phyloP scores from a whole-genome alignment of 2,329 filamentous ascomycete species.

The Fusarium begoniae region DNA sequence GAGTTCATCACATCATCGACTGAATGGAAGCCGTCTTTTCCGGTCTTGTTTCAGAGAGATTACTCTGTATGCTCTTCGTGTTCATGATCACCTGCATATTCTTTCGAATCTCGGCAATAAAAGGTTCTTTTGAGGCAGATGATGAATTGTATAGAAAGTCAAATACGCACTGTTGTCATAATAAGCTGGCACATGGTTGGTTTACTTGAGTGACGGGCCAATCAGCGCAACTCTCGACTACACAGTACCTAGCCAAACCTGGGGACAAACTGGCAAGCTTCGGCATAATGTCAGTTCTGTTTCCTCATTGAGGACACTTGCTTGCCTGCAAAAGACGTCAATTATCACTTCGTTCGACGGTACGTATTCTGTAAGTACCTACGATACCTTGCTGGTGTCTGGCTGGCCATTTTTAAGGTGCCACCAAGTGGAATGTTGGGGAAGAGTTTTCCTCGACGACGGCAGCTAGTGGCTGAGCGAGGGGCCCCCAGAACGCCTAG shows the following conservation, averaged over 20 bases:
- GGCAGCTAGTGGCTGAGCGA: slow-evolving; percentile 40
- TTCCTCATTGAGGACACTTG: slow-evolving; percentile 20
- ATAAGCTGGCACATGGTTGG: slow-evolving; percentile 26
- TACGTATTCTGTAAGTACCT: slow-evolving; percentile 24
- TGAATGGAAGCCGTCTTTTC: slow-evolving; percentile 21
- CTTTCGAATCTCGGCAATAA: neutral
- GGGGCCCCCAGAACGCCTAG: slow-evolving; percentile 35
- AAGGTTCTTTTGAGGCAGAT: neutral
- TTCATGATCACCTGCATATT: neutral
- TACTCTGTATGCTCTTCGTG: neutral
- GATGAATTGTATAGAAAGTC: neutral
- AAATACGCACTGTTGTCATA: slow-evolving; percentile 33
- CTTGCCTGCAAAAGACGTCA: neutral
- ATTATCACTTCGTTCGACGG: neutral
- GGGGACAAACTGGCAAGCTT: slow-evolving; percentile 38
- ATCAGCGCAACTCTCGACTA: slow-evolving; percentile 25
- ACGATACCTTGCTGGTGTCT: slow-evolving; percentile 39
- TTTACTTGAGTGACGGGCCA: slow-evolving; percentile 29
- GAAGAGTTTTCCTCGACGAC: slow-evolving; percentile 42
- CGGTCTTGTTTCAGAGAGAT: slow-evolving; percentile 13
- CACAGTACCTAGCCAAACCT: neutral
- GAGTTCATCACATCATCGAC: neutral
- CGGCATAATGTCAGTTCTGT: slow-evolving; percentile 31
- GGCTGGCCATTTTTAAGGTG: slow-evolving; percentile 37
- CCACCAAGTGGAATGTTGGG: slow-evolving; percentile 45